Conservation (phyloP, 441 rosid species). For the Corymbia calophylla region DNA sequence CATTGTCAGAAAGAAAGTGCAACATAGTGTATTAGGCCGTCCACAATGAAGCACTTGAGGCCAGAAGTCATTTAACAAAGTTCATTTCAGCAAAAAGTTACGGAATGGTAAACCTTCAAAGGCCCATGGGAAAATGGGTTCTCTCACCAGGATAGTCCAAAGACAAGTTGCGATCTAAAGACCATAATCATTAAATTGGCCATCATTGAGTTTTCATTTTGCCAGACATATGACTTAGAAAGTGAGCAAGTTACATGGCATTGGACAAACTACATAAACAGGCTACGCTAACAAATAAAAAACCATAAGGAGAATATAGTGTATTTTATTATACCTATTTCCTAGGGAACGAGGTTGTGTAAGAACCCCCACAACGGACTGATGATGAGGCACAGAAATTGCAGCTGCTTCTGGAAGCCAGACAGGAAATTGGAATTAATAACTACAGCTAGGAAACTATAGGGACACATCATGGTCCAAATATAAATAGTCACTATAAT, state of each 20-base stretch:
- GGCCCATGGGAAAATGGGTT: not conserved
- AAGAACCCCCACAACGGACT: slow-evolving; percentile 55
- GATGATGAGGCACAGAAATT: slow-evolving; percentile 36
- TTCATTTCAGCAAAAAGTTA: not conserved
- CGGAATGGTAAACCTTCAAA: not conserved
- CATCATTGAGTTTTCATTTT: not conserved
- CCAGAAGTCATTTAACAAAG: not conserved
- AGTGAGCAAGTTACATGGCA: not conserved
- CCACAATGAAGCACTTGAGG: not conserved
- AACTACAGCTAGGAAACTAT: not conserved
- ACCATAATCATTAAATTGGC: not conserved
- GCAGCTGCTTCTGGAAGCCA: slow-evolving; percentile 41
- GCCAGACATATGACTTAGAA: not conserved
- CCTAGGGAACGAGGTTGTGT: slow-evolving; percentile 50
- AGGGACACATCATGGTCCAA: not conserved
- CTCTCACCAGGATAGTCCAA: not conserved
- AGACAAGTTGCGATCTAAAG: not conserved
- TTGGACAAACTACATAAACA: not conserved
- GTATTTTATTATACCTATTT: slow-evolving; percentile 28
- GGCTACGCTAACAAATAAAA: not conserved
- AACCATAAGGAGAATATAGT: not conserved
- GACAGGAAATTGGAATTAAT: slow-evolving; percentile 1
- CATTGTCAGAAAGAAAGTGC: not conserved
- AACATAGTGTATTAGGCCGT: not conserved
- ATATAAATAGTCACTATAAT: not conserved